These are phyloP conservation scores for Scolecobasidium constrictum DNA, from an alignment of 2,329 filamentous ascomycete species.

Conservation along the genomic window DNA sequence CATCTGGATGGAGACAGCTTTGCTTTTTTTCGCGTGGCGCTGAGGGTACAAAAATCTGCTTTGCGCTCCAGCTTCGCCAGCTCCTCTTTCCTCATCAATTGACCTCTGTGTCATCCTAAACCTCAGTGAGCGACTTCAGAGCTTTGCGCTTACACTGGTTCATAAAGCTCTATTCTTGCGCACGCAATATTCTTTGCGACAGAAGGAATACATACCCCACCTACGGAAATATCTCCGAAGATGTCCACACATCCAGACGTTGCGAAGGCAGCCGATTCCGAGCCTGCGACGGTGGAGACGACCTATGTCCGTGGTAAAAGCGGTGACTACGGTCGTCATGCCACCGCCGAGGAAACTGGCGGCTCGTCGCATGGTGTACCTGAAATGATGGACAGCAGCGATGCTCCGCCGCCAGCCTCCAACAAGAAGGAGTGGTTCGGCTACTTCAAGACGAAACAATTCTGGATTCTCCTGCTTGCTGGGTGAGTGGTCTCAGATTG, in stretches of 20 bases:
- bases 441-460: constrained; percentile 75
- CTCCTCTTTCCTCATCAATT: background rate
- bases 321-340: background rate
- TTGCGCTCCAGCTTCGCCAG: too few relatives aligned
- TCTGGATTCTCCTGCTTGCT: constrained; percentile 72
- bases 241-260: constrained; percentile 1
- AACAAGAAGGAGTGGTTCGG: constrained; percentile 42
- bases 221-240: background rate
- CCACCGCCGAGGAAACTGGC: background rate
- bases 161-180: constrained; percentile 8
- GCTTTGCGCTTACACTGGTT: constrained; percentile 6
- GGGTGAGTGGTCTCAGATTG: constrained; percentile 40
- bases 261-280: background rate
- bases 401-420: background rate
- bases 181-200: background rate
- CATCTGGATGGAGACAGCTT: too few relatives aligned
- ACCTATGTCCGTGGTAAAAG: constrained; percentile 4
- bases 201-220: background rate
- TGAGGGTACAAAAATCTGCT: too few relatives aligned
- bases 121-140: constrained; percentile 9
- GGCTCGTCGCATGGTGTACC: background rate
- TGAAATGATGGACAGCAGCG: background rate
- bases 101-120: constrained; percentile 1
- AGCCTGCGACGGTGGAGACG: constrained; percentile 1
- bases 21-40: too few relatives aligned